Evolutionary conservation across 2,329 filamentous ascomycete species (phyloP).

Genomic region (Aspergillus carbonarius): DNA sequence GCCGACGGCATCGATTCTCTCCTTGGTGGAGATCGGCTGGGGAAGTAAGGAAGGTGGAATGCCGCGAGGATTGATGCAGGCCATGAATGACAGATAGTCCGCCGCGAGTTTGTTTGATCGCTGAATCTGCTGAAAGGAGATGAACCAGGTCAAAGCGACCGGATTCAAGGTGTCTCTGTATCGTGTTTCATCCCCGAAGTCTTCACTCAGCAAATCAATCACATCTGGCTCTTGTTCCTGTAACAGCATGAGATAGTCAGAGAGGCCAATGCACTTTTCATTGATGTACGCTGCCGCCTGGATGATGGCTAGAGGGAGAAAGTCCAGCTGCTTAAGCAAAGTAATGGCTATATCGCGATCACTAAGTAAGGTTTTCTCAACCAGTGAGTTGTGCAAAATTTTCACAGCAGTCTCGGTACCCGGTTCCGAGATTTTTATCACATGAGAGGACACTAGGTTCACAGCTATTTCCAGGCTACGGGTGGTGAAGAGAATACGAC

Average conservation of each 20-base stretch:
- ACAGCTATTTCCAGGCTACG: conserved; percentile 22
- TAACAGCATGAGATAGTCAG: conserved; percentile 19
- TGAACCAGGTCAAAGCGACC: conserved; percentile 35
- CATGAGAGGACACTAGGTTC: conserved; percentile 5
- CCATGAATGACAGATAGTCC: conserved; percentile 30
- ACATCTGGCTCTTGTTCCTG: conserved; percentile 22
- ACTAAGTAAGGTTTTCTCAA: conserved; percentile 14
- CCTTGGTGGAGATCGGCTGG: not conserved
- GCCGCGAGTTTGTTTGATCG: conserved; percentile 17
- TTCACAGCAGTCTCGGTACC: conserved; percentile 11
- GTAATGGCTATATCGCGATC: conserved; percentile 6
- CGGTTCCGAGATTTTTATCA: conserved; percentile 21
- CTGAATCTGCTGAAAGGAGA: conserved; percentile 33
- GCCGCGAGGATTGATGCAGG: conserved; percentile 26
- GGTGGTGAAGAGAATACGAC: conserved; percentile 34
- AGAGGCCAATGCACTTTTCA: conserved; percentile 14
- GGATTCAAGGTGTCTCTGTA: conserved; percentile 30
- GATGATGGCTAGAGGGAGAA: conserved; percentile 32
- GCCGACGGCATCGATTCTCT: conserved; percentile 20
- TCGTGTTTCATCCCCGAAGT: conserved; percentile 32
- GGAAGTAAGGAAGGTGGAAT: conserved; percentile 29
- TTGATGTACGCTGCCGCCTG: conserved; percentile 35
- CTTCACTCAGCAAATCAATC: conserved; percentile 27
- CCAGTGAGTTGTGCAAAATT: conserved; percentile 19
- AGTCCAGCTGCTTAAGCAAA: conserved; percentile 24